Base-by-base conservation (phyloP, 2,329 filamentous ascomycete genomes). In the Fusarium sp. region DNA sequence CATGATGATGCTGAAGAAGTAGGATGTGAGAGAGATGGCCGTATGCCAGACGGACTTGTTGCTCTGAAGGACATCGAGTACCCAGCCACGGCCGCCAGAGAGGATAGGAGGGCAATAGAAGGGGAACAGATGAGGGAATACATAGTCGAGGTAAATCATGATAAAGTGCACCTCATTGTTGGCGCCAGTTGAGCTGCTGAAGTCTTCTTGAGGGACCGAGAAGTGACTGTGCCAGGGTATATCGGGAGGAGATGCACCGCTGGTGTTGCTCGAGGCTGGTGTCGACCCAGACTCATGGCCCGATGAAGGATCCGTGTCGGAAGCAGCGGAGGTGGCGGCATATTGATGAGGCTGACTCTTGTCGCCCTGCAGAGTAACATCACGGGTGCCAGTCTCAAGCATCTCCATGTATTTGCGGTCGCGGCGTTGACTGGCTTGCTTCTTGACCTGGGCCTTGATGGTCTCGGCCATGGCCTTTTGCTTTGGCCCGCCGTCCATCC, bases 91-190 rank as follows among this genome's bases (percentile, higher is more conserved):
- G 13, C 85, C 86, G n/a, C 84, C 82, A 52, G 83, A 76, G 4
- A 84, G 75, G 6, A 86, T 68, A 3, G 78, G 76, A 1, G 86
- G 86, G 3, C 79, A 79, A 71, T 88, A 88, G 69, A 87, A 84
- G 3, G 87, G 87, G 67, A 85, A 88, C 1, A 88, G 73, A 62
- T 87, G 84, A 2, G 86, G 85, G 58, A 88, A 82, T 17, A 88
- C 78, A 60, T 84, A 81, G 70, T 89, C 86, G 41, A 88, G 76
- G 67, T 87, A 88, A 53, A 84, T 79, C 80, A 85, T 84, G 53
- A 83, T 73, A 38, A 82, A 78, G 66, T 78, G 75, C 1, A 78
- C 66, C 48, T 76, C 73, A n/a, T 70, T 68, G 27, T 71, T 72
- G 8, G 65, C 62, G 3, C 65, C 68, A 11, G 49, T 46, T 43